phyloP scores from a whole-genome alignment of 495 filamentous ascomycete genomes.

The Pyrenula massariospora region DNA sequence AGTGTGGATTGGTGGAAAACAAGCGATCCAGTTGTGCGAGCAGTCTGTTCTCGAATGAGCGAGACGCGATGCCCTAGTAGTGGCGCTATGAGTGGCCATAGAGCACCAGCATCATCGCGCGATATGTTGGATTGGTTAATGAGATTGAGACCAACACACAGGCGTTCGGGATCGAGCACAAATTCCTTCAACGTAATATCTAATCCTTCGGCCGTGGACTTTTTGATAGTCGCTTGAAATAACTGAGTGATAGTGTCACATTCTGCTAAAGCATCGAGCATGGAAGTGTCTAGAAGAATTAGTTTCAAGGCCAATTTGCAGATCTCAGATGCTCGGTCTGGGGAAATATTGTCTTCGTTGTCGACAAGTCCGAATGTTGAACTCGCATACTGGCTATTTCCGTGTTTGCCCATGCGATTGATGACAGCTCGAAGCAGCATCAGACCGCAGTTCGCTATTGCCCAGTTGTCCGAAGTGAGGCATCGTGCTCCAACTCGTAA shows the following conservation, averaged over 20 bases:
- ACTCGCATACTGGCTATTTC: neutral
- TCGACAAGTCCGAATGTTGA: neutral
- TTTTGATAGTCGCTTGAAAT: neutral
- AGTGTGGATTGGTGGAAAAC: slow-evolving; percentile 41
- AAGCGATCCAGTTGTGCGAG: slow-evolving; percentile 63
- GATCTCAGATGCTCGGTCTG: neutral
- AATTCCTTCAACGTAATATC: neutral
- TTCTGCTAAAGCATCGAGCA: slow-evolving; percentile 3
- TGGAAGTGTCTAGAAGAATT: slow-evolving; percentile 6
- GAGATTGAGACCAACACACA: slow-evolving; percentile 82
- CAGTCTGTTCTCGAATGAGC: slow-evolving; percentile 85
- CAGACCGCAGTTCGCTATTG: slow-evolving; percentile 83
- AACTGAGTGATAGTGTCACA: neutral
- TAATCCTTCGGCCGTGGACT: neutral
- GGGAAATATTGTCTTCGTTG: neutral
- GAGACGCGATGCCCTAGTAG: slow-evolving; percentile 63
- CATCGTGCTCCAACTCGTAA: slow-evolving; percentile 64
- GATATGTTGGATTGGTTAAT: slow-evolving; percentile 40
- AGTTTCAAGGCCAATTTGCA: slow-evolving; percentile 11
- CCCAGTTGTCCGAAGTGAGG: slow-evolving; percentile 69
- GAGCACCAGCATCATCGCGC: slow-evolving; percentile 19
- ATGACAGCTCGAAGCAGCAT: slow-evolving; percentile 79
- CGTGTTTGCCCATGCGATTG: slow-evolving; percentile 39
- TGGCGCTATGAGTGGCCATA: slow-evolving; percentile 22
- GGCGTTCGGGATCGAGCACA: slow-evolving; percentile 37